Evolutionary conservation across 1,284 basidiomycete genomes (phyloP).

Genomic region (Pascua guehoae): DNA sequence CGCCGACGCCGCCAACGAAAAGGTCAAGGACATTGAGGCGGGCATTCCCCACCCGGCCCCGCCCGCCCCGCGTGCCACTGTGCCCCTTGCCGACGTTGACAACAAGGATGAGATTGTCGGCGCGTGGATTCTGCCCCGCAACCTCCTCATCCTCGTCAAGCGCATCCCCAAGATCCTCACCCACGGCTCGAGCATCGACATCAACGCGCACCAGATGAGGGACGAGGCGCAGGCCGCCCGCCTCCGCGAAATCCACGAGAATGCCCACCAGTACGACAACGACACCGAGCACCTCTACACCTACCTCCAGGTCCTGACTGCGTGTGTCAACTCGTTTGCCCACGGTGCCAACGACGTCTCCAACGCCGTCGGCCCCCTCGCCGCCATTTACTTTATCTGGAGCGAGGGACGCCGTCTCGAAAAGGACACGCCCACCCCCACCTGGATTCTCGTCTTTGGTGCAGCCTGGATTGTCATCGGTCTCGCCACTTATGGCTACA

Average conservation of each 20-base stretch:
- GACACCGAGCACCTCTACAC: conserved; percentile 54
- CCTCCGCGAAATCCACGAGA: conserved; percentile 47
- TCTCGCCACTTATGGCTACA: conserved; percentile 51
- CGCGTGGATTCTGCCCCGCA: conserved; percentile 43
- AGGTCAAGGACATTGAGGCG: conserved; percentile 10
- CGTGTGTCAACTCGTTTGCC: conserved; percentile 55
- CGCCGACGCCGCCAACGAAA: neutral
- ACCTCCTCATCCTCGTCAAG: conserved; percentile 45
- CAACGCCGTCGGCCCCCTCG: conserved; percentile 47
- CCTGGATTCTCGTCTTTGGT: conserved; percentile 53
- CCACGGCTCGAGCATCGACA: conserved; percentile 18
- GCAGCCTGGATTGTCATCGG: conserved; percentile 51
- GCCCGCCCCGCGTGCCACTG: conserved; percentile 5
- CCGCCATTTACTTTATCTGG: conserved; percentile 51
- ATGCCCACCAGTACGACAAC: conserved; percentile 51
- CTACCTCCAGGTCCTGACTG: conserved; percentile 55
- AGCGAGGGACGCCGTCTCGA: conserved; percentile 32
- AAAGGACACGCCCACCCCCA: conserved; percentile 44
- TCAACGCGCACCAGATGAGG: conserved; percentile 32
- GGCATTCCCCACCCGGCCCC: neutral
- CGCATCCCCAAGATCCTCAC: conserved; percentile 14
- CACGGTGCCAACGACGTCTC: conserved; percentile 51
- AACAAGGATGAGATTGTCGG: conserved; percentile 30
- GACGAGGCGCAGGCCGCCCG: conserved; percentile 33
- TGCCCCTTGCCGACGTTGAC: conserved; percentile 33